A percentile compares a stretch with the other conserved stretches of the same genome.
phyloP scores from a whole-genome alignment of 306 rosid species.

The Cucumis melo region DNA sequence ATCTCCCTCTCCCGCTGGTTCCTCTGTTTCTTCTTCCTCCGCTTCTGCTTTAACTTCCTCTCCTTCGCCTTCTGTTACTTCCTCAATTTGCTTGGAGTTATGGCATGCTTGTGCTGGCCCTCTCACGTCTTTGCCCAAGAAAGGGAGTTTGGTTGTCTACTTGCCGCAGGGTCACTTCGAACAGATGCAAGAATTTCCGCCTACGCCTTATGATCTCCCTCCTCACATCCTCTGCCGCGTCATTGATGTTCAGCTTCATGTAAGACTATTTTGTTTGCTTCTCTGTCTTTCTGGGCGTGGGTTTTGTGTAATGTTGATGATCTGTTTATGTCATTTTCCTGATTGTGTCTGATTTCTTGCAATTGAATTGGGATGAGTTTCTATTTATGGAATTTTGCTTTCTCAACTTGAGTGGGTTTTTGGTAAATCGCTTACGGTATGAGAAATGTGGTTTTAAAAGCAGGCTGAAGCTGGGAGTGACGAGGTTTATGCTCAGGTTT shows the following conservation, averaged over 20 bases:
- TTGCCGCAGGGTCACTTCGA: constrained; percentile 91
- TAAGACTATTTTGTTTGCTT: constrained; percentile 14
- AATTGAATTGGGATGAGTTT: background rate
- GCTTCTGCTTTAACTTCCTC: constrained; percentile 23
- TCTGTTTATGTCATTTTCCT: background rate
- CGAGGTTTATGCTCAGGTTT: constrained; percentile 82
- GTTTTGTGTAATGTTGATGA: background rate
- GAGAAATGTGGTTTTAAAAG: constrained; percentile 4
- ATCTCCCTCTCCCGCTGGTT: constrained; percentile 42
- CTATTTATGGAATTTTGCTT: background rate
- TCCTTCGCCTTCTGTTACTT: constrained; percentile 9
- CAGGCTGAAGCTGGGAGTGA: constrained; percentile 97
- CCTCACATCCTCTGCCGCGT: constrained; percentile 93
- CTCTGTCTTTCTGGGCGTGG: background rate
- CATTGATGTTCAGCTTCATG: constrained; percentile 86
- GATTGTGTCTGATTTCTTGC: background rate
- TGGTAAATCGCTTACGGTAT: background rate
- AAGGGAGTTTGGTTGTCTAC: constrained; percentile 75
- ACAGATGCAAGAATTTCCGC: constrained; percentile 53
- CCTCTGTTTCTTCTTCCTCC: constrained; percentile 38
- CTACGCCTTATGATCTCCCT: constrained; percentile 48
- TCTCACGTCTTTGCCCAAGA: constrained; percentile 73
- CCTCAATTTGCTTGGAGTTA: constrained; percentile 78
- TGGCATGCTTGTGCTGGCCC: constrained; percentile 99
- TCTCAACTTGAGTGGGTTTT: background rate